Base-by-base conservation (phyloP, 2,329 filamentous ascomycete species). In the Fusarium lyarnte region DNA sequence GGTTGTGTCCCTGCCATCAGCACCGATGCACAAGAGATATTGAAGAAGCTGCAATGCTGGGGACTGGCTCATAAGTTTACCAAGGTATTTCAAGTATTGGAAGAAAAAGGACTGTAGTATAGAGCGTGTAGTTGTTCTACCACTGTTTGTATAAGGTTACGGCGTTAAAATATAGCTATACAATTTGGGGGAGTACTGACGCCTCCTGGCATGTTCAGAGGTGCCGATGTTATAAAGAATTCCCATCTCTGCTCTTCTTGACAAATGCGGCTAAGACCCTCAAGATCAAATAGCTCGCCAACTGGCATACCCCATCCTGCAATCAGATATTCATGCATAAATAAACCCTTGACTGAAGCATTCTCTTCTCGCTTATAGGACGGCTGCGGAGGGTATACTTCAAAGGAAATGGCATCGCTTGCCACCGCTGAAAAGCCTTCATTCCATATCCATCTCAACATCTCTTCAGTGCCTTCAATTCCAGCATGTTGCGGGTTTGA, bases 401-500 rank as follows among this genome's bases (percentile, higher is more conserved):
- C 58, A 5, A 61, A 61, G 3, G 58, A 61, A 19, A 61, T 61
- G 0, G 58, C 23, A 57, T 61, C 58, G 25, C 58, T 45, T 1
- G 58, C 58, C 13, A 61, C 58, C 12, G 58, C 58, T 12, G 58
- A 23, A 27, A 61, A 61, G 4, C 58, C 58, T 45, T 58, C 5
- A 11, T 61, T 61, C 58, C 58, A 61, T 7, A 61, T 61, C 58
- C 58, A 61, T 38, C 19, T 58, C 5, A 61, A 6, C 51, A 61
- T 61, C 16, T 61, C 58, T 58, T 61, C 58, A 1, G 49, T 58
- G 10, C 58, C 58, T 33, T 61, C 58, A 3, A 61, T 19, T 10
- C 58, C 58, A 5, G 58, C 58, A 61, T 61, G 58, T n/a, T 61
- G 49, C 2, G 58, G 51, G 21, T 31, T 57, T n/a, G 51, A 43